phyloP scores from a whole-genome alignment of 129 eudicot species.

The Mikania micrantha region DNA sequence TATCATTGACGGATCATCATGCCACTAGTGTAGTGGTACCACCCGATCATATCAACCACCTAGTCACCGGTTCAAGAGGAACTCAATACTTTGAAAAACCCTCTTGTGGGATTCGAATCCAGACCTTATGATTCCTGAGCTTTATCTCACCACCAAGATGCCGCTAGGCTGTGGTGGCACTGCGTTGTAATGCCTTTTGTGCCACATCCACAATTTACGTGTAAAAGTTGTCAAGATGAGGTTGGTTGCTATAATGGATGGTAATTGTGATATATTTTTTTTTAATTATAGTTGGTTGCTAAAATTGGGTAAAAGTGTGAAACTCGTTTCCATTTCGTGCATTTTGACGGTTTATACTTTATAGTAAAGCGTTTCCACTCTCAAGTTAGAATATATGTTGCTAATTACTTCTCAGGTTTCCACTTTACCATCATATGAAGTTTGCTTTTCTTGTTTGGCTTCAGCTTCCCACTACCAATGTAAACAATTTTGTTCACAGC shows the following conservation, averaged over 20 bases:
- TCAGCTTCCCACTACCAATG: conserved; percentile 76
- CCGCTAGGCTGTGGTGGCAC: too few species aligned
- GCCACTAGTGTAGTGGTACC: too few species aligned
- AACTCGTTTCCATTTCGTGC: neutral
- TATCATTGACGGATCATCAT: too few species aligned
- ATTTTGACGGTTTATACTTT: neutral
- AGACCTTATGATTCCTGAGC: too few species aligned
- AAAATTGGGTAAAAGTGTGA: neutral
- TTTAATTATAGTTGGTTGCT: neutral
- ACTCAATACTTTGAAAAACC: too few species aligned
- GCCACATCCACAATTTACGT: neutral
- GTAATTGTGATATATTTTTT: too few species aligned
- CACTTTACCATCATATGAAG: conserved; percentile 80
- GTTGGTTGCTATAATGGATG: neutral
- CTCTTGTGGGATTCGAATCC: too few species aligned
- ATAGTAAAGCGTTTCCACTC: neutral
- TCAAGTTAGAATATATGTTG: neutral
- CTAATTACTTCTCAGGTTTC: conserved; percentile 51
- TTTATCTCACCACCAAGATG: too few species aligned
- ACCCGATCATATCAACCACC: too few species aligned
- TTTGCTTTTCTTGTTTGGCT: conserved; percentile 97
- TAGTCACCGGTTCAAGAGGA: too few species aligned
- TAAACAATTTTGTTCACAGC: conserved; percentile 23
- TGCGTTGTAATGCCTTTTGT: too few species aligned
- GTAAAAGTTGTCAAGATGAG: neutral